These are phyloP conservation scores for Apiotrichum akiyoshidainum DNA, from an alignment of 1,284 basidiomycete genomes.

Conservation along the genomic window DNA sequence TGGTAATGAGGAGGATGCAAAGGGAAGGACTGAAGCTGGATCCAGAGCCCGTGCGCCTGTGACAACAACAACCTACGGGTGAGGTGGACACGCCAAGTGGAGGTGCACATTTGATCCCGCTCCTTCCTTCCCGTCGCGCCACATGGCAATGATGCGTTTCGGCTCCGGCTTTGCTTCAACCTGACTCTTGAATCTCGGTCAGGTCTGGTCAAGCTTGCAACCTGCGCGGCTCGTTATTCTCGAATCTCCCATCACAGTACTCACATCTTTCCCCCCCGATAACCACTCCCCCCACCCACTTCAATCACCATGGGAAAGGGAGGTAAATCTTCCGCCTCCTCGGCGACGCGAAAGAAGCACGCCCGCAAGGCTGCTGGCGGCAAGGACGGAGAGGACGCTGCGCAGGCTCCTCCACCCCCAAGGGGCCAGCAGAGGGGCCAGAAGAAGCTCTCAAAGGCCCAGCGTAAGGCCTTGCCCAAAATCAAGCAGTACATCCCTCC, in stretches of 20 bases:
- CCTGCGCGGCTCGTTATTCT: neutral
- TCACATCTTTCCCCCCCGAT: neutral
- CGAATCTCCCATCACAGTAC: neutral
- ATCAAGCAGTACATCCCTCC: conserved; percentile 77
- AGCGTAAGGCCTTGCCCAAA: conserved; percentile 55
- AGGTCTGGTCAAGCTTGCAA: too few relatives aligned
- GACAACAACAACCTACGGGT: too few relatives aligned
- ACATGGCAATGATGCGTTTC: neutral
- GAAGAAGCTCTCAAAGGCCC: conserved; percentile 45
- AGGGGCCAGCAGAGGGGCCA: conserved; percentile 12
- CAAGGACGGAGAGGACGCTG: conserved; percentile 26
- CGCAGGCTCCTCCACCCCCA: conserved; percentile 6
- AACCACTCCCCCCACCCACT: neutral
- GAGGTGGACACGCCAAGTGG: too few relatives aligned
- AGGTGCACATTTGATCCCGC: too few relatives aligned
- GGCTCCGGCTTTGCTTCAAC: too few relatives aligned
- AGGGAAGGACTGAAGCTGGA: too few relatives aligned
- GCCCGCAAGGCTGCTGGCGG: conserved; percentile 36
- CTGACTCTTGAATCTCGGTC: too few relatives aligned
- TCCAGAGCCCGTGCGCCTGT: too few relatives aligned
- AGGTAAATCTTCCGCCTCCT: conserved; percentile 61
- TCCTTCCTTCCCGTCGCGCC: too few relatives aligned
- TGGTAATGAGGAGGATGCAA: too few relatives aligned
- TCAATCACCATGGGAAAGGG: conserved; percentile 12
- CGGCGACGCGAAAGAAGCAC: conserved; percentile 74